Evolutionary conservation across 2,329 filamentous ascomycete genomes (phyloP).

Genomic region (Tympanopsis confertula): DNA sequence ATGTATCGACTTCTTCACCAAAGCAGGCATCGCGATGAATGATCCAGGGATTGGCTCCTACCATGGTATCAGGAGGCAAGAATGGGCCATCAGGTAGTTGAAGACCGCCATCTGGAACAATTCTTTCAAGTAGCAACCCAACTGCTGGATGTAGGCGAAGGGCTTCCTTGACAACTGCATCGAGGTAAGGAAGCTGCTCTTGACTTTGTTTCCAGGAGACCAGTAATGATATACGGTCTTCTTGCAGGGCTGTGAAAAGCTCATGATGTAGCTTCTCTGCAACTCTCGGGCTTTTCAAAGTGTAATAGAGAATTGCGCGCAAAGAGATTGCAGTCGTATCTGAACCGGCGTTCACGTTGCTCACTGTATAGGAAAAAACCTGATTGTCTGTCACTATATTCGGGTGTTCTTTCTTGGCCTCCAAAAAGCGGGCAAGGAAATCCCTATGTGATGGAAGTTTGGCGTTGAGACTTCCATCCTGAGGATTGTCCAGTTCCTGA

Average conservation of each 20-base stretch:
- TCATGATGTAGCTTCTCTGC: background rate
- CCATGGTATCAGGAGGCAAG: background rate
- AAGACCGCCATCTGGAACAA: background rate
- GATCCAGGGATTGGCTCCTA: background rate
- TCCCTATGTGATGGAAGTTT: background rate
- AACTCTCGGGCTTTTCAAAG: background rate
- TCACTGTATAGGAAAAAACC: background rate
- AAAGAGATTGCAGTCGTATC: conserved; percentile 1
- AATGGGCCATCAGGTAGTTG: background rate
- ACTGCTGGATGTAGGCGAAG: background rate
- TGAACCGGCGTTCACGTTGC: background rate
- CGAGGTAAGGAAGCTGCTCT: background rate
- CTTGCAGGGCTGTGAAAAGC: background rate
- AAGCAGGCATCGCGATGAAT: background rate
- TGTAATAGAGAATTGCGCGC: background rate
- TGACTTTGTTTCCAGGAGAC: background rate
- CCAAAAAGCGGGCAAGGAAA: background rate
- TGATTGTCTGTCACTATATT: background rate
- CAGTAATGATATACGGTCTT: background rate
- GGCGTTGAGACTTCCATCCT: no score
- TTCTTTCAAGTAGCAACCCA: background rate
- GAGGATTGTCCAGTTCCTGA: background rate
- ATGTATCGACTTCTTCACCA: background rate
- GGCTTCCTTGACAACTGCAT: background rate
- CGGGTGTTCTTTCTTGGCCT: background rate